Conservation (phyloP, 345 rosid genomes). For the Syzygium aqueum region DNA sequence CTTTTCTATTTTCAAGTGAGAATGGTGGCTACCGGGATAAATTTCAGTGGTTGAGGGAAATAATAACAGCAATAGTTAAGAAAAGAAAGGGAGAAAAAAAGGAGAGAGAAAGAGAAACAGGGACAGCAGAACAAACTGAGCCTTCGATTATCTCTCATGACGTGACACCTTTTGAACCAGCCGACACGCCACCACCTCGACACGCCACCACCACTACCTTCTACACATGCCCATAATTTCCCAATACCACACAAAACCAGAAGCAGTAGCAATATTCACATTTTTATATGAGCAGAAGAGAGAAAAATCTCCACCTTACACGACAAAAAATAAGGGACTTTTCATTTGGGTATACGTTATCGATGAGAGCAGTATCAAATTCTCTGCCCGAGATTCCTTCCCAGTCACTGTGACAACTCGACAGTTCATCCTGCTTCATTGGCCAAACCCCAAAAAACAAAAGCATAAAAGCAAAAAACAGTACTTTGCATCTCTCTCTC, state of each 20-base stretch:
- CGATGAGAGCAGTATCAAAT: not conserved
- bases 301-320: not conserved
- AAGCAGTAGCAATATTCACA: not conserved
- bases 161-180: not conserved
- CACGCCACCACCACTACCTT: not conserved
- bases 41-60: too few species aligned
- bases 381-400: not conserved
- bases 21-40: too few species aligned
- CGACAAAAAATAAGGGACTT: not conserved
- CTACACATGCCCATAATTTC: not conserved
- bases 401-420: not conserved
- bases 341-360: not conserved
- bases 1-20: too few species aligned
- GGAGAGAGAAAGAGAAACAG: not conserved
- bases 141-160: not conserved
- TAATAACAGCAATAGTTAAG: not conserved
- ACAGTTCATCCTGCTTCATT: not conserved
- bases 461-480: not conserved
- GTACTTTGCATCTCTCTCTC: not conserved
- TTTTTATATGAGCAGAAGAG: not conserved
- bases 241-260: not conserved
- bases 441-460: not conserved
- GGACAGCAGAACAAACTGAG: not conserved
- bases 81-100: not conserved
- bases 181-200: not conserved